Base-by-base conservation (phyloP, 345 rosid species). In the Bretschneidera sinensis region DNA sequence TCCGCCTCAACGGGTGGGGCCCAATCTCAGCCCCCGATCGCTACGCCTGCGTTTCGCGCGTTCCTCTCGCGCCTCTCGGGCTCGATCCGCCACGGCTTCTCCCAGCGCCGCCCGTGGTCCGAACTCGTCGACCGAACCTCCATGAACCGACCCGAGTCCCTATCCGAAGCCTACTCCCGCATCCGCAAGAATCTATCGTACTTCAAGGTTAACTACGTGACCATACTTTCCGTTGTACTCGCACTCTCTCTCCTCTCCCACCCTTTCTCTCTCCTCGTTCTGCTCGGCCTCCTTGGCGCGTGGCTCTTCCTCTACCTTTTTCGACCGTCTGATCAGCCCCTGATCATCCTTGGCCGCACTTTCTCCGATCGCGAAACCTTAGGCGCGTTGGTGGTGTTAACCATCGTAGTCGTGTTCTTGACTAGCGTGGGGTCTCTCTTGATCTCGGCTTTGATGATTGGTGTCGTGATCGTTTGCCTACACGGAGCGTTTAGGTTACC, bases 401-500 rank as follows among this genome's bases (percentile, higher is more conserved):
- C 95, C 9, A 60, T 85, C 9, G 76, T 85, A 2, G 91, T 87
- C 19, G 85, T 87, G 62, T 87, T 85, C 64, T 75, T 87, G 83
- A 87, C 95, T 35, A 83, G 81, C 74, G 91, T 87, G 1, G 95
- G 95, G 25, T 87, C 95, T 31, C 74, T 87, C 39, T 28, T 85
- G 67, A 87, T 84, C 35, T 87, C 91, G 0, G 91, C 89, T 39
- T 23, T 75, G 64, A 71, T 87, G 95, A 43, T 83, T 50, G 95
- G 95, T 18, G 65, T 77, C 6, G 96, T 82, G 17, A 77, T 89
- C 18, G 88, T 89, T 48, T 85, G 89, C 66, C 55, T 83, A 5
- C 97, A 86, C 24, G 97, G 95, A 5, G 95, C 97, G 17, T 89
- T 89, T 74, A 84, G 88, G 73, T 81, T 83, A 55, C 97, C 95